Percentiles rank a stretch among this genome's conserved stretches.
These are phyloP conservation scores for Schizosaccharomyces japonicus DNA, from an alignment of 805 yeast species.

Conservation along the genomic window DNA sequence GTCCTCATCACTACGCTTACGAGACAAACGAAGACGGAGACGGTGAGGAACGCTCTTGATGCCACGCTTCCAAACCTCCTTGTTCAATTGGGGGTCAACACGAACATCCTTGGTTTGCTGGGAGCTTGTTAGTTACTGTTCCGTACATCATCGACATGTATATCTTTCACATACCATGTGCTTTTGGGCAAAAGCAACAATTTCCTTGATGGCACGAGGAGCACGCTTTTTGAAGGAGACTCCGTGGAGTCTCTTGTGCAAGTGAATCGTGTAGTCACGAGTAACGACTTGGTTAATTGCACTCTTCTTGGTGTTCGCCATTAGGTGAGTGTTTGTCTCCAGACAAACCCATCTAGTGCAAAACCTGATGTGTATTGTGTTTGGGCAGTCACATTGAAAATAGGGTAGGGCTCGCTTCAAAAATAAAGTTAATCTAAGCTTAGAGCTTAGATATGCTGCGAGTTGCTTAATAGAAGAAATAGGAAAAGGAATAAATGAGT, in stretches of 20 bases:
- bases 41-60: slow-evolving; percentile 96
- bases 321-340: slow-evolving; percentile 9
- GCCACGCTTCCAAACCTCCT: slow-evolving; percentile 98
- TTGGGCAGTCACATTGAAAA: neutral
- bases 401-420: neutral
- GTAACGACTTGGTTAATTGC: slow-evolving; percentile 97
- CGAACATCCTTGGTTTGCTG: slow-evolving; percentile 91
- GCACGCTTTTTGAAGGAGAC: slow-evolving; percentile 98
- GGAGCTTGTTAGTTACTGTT: neutral
- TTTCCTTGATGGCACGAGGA: slow-evolving; percentile 98
- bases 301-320: slow-evolving; percentile 24
- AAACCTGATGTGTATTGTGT: neutral
- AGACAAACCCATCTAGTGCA: neutral
- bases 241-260: slow-evolving; percentile 39
- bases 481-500: too few species aligned
- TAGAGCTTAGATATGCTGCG: too few species aligned
- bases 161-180: slow-evolving; percentile 35
- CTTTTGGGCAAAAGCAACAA: slow-evolving; percentile 91
- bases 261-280: slow-evolving; percentile 98
- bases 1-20: slow-evolving; percentile 99
- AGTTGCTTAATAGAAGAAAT: too few species aligned
- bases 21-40: slow-evolving; percentile 93
- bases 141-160: neutral
- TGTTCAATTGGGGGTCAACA: slow-evolving; percentile 94
- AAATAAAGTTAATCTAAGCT: too few species aligned